These are phyloP conservation scores for Camellia japonica DNA, from an alignment of 148 eudicot genomes.

Conservation along the genomic window DNA sequence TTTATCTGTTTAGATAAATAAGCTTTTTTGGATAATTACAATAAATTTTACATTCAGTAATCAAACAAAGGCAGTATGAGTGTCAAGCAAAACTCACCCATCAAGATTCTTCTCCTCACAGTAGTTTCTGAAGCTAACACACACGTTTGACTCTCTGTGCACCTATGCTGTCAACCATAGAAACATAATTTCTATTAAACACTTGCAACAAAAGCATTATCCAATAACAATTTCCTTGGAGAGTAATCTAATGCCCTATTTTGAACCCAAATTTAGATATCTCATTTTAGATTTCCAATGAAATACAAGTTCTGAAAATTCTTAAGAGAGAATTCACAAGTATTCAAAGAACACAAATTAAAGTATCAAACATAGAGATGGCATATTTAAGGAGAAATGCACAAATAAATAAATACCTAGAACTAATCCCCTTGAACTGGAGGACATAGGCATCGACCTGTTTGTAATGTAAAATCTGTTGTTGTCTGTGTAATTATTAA, in stretches of 20 bases:
- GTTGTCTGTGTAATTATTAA: slow-evolving; percentile 35
- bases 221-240: neutral
- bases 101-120: slow-evolving; percentile 59
- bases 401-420: slow-evolving; percentile 36
- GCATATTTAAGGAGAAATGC: neutral
- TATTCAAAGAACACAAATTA: neutral
- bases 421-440: slow-evolving; percentile 67
- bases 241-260: neutral
- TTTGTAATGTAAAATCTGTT: slow-evolving; percentile 50
- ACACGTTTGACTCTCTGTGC: slow-evolving; percentile 54
- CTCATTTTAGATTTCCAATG: neutral
- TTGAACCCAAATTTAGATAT: neutral
- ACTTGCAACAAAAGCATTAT: neutral
- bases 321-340: neutral
- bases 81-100: slow-evolving; percentile 40
- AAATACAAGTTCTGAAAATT: no score
- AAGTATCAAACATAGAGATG: neutral
- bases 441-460: slow-evolving; percentile 59
- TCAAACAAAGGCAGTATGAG: neutral
- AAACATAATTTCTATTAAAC: neutral
- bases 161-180: slow-evolving; percentile 48
- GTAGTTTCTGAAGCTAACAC: slow-evolving; percentile 44
- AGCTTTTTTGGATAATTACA: neutral
- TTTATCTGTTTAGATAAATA: no score
- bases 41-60: neutral